phyloP scores from a whole-genome alignment of 441 rosid genomes.

The Adansonia grandidieri region DNA sequence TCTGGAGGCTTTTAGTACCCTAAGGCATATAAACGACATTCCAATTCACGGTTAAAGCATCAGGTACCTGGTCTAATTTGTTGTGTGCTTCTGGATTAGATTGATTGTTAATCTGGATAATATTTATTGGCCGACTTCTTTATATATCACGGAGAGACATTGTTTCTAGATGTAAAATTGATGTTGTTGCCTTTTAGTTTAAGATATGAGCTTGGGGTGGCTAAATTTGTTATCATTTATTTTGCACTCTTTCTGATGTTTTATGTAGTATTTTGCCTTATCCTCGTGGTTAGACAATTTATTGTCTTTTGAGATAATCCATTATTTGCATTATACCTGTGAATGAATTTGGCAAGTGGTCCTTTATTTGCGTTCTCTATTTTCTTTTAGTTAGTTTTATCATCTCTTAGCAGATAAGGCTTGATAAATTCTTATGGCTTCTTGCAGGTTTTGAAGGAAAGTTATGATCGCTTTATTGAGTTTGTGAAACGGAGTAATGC shows the following conservation, averaged over 20 bases:
- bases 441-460: constrained; percentile 83
- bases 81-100: not conserved
- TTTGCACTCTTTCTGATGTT: not conserved
- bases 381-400: not conserved
- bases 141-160: not conserved
- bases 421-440: constrained; percentile 28
- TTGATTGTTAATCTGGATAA: constrained; percentile 12
- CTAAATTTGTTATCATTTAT: not conserved
- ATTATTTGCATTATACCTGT: constrained; percentile 18
- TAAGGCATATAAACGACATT: not conserved
- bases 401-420: constrained; percentile 21
- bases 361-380: not conserved
- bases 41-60: not conserved
- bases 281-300: not conserved
- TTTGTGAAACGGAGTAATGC: constrained; percentile 97
- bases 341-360: not conserved
- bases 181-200: not conserved
- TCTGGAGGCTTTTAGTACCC: not conserved
- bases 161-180: not conserved
- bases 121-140: not conserved
- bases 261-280: constrained; percentile 18
- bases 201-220: not conserved
- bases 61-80: not conserved
- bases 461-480: constrained; percentile 89
- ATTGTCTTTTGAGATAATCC: not conserved